Base-by-base conservation (phyloP, 192 early-diverging fungal genomes). In the Coemansia sp. region DNA sequence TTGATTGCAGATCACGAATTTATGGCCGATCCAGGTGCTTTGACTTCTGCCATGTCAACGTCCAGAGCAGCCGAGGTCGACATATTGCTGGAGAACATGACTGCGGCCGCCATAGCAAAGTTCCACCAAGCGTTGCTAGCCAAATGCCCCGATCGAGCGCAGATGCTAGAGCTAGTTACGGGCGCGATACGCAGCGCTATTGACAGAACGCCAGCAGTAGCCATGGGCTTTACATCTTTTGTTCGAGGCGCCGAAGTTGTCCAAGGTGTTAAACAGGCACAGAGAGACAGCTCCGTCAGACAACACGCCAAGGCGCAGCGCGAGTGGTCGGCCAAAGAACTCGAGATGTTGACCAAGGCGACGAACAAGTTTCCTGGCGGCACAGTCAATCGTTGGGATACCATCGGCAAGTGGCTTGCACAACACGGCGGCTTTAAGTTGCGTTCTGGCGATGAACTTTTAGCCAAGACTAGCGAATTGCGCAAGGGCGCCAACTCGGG, bases 361-460 rank as follows among this genome's bases (percentile, higher is more conserved):
- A 81, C 89, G 46, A 94, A 94, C 64, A 86, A 89, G 72, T 93
- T 89, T 70, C 93, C 92, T 14, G 91, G 91, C 23, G 93, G 93
- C 17, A 90, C 90, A 12, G 77, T 85, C 25, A 75, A 86, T 36
- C 85, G 89, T 23, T 95, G 94, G 94, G 88, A 90, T 45, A 92
- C 86, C 11, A 91, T 95, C 64, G 86, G 90, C 50, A 87, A 91
- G 12, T 93, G 91, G 74, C 85, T 95, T 15, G 88, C 93, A 23
- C 64, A 86, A 31, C 94, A 95, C 67, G 85, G 89, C 32, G 86
- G 88, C 15, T 77, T 88, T 29, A 78, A 86, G 3, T 60, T 75
- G 11, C 86, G 89, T 15, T 75, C 82, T 9, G 69, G 86, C 21
- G 89, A 93, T 14, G 93, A 94, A 53, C 84, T 91, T 71, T 90